Conservation (phyloP, 345 rosid genomes). For the Citrus sinensis region DNA sequence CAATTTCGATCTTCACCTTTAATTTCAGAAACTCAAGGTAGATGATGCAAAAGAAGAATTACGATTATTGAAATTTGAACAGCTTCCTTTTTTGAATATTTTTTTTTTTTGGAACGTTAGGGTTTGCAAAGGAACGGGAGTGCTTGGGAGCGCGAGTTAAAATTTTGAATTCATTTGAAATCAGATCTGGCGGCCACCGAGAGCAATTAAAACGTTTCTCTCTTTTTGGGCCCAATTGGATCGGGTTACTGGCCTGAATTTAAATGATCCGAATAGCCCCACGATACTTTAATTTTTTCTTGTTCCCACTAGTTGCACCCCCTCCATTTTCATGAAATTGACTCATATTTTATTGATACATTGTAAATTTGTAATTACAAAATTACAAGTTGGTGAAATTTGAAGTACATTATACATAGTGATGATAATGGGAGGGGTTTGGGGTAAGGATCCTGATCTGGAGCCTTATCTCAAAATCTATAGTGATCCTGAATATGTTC, state of each 20-base stretch:
- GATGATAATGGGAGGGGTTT: too few species aligned
- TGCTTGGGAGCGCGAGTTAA: constrained; percentile 1
- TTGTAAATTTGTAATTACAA: too few species aligned
- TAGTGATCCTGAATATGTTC: too few species aligned
- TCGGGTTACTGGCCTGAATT: neutral
- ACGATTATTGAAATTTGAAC: neutral
- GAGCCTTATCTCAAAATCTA: too few species aligned
- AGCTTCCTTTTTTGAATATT: neutral
- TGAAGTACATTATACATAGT: too few species aligned
- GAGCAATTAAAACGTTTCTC: neutral
- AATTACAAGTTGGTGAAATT: too few species aligned
- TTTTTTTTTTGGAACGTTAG: constrained; percentile 19
- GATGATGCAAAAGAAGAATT: neutral
- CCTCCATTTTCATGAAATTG: too few species aligned
- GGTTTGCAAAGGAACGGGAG: constrained; percentile 16
- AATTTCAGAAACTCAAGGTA: neutral
- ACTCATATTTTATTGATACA: too few species aligned
- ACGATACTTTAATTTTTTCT: too few species aligned
- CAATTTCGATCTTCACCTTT: constrained; percentile 5
- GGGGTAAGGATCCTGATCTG: too few species aligned
- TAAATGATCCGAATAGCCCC: neutral
- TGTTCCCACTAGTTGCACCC: too few species aligned
- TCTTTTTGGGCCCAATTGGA: constrained; percentile 9
- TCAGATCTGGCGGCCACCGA: constrained; percentile 28
- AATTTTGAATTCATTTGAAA: constrained; percentile 49